These are phyloP conservation scores for Nemania abortiva DNA, from an alignment of 2,329 filamentous ascomycete species.

Conservation along the genomic window DNA sequence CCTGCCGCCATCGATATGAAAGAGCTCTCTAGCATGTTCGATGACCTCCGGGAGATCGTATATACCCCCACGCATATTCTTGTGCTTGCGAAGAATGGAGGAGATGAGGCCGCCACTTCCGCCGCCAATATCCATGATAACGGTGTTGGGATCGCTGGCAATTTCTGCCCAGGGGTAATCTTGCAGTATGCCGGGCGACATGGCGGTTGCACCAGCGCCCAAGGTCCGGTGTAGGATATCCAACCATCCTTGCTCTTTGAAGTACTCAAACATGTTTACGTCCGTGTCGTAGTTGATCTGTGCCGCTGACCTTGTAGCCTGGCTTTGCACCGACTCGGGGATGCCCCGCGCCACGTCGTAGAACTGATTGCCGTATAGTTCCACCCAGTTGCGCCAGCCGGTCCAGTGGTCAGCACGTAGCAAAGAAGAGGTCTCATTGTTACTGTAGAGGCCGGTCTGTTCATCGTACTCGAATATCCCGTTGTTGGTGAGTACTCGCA, in stretches of 20 bases:
- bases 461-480: slow-evolving; percentile 53
- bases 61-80: slow-evolving; percentile 52
- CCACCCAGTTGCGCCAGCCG: slow-evolving; percentile 59
- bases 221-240: slow-evolving; percentile 54
- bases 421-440: slow-evolving; percentile 53
- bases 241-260: slow-evolving; percentile 51
- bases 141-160: slow-evolving; percentile 35
- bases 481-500: slow-evolving; percentile 51
- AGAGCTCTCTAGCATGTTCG: slow-evolving; percentile 47
- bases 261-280: slow-evolving; percentile 56
- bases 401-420: slow-evolving; percentile 57
- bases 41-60: slow-evolving; percentile 54
- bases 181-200: slow-evolving; percentile 55
- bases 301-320: slow-evolving; percentile 48
- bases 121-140: slow-evolving; percentile 56
- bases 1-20: slow-evolving; percentile 46
- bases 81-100: slow-evolving; percentile 49
- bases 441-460: slow-evolving; percentile 46
- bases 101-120: slow-evolving; percentile 56
- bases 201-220: slow-evolving; percentile 53
- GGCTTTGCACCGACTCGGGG: slow-evolving; percentile 47
- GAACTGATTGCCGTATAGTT: slow-evolving; percentile 58
- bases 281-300: slow-evolving; percentile 58
- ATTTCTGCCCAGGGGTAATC: slow-evolving; percentile 59
- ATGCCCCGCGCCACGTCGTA: slow-evolving; percentile 59